These are phyloP conservation scores for Seiridium cupressi DNA, from an alignment of 2,329 filamentous ascomycete genomes.

Conservation along the genomic window DNA sequence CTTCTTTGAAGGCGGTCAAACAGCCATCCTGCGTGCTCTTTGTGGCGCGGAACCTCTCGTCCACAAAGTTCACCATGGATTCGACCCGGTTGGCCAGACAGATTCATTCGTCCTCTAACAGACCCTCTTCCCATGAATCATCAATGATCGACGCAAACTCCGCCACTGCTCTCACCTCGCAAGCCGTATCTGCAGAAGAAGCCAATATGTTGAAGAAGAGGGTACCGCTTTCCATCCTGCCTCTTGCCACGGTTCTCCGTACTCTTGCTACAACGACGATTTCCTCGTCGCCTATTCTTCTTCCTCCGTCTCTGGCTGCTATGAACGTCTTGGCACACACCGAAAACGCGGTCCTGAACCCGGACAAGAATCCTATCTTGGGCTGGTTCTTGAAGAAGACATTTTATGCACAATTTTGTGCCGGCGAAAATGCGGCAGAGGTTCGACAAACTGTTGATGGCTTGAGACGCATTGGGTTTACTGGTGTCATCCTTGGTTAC, in stretches of 20 bases:
- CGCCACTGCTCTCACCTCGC: background rate
- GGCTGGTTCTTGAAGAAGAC: conserved; percentile 72
- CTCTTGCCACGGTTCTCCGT: conserved; percentile 64
- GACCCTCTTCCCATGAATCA: background rate
- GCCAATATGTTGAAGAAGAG: conserved; percentile 15
- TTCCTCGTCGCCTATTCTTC: conserved; percentile 68
- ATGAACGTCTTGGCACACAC: conserved; percentile 71
- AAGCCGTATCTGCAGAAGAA: background rate
- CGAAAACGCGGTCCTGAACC: conserved; percentile 63
- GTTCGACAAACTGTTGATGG: conserved; percentile 62
- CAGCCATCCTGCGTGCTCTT: conserved; percentile 7
- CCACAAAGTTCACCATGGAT: background rate
- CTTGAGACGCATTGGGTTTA: conserved; percentile 74
- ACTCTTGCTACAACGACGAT: conserved; percentile 68
- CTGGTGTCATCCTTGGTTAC: conserved; percentile 81
- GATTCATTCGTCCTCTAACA: conserved; percentile 9
- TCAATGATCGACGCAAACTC: conserved; percentile 1
- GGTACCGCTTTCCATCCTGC: conserved; percentile 61
- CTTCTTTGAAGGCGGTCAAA: conserved; percentile 1
- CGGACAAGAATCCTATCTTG: conserved; percentile 73
- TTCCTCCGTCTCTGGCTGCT: conserved; percentile 66
- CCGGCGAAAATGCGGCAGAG: conserved; percentile 70
- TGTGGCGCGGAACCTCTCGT: conserved; percentile 1
- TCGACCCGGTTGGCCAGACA: background rate
- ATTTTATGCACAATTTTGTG: conserved; percentile 90